Evolutionary conservation across 805 yeast species (phyloP), one percentile per base, ranked within the genome.

Genomic region (Yamadazyma philogaea): DNA sequence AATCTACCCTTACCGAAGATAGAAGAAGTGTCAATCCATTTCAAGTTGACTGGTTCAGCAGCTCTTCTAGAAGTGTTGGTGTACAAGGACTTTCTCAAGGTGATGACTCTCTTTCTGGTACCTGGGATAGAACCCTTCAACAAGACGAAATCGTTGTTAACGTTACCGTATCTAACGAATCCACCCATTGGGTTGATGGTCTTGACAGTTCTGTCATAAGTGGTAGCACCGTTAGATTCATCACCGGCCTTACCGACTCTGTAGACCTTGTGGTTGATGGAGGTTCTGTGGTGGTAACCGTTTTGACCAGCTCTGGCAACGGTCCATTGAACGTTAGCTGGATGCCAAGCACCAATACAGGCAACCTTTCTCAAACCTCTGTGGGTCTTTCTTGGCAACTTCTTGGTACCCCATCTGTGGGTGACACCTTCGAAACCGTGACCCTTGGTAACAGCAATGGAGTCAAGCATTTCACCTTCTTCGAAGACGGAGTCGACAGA

Each of bases 331-430:
- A 93, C 99, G 83, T 89, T 96, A 81, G 96, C 84, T 76, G 99
- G 99, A 82, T 93, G 99, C 99, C 99, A 93, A 72, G 99, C 97
- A 84, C 99, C 99, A 70, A 93, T 93, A 88, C 99, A 93, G 71
- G 99, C 99, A 78, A 93, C 99, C 88, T 93, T 93, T 85, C 99
- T 89, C 74, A 91, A 81, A 91, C 99, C 99, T 87, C 98, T 90
- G 79, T 93, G 99, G 75, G 99, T 93, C 95, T 93, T 93, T 82
- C 99, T 89, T 79, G 99, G 99, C 64, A 93, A 82, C 84, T 86
- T 90, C 90, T 90, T 95, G 86, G 99, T 93, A 74, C 99, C 99
- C 98, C 98, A 93, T 87, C 99, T 88, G 89, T 90, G 96, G 81
- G 99, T 93, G 68, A 91, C 97, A 90, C 99, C 99, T 80, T 93